Percentiles rank a stretch among this genome's conserved stretches.
These are phyloP conservation scores for Candida xyloterini DNA, from an alignment of 805 yeast species.

Conservation along the genomic window DNA sequence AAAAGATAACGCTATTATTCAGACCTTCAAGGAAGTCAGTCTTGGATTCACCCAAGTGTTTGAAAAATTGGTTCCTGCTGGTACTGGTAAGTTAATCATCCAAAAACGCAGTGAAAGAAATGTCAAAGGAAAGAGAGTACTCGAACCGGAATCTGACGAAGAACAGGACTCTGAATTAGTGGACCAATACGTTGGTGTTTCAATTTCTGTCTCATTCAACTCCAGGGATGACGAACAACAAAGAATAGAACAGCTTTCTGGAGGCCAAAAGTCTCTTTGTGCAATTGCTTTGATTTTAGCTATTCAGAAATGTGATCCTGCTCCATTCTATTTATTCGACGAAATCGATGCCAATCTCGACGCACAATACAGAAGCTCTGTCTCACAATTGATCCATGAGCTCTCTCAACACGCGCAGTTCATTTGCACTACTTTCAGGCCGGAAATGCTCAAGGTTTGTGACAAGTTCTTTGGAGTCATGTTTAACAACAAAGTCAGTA, in stretches of 20 bases:
- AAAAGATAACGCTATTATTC: constrained; percentile 77
- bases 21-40: constrained; percentile 76
- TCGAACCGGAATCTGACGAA: constrained; percentile 18
- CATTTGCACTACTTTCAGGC: constrained; percentile 93
- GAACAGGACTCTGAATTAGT: constrained; percentile 28
- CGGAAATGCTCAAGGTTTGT: constrained; percentile 86
- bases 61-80: constrained; percentile 78
- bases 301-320: constrained; percentile 92
- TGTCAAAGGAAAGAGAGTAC: constrained; percentile 13
- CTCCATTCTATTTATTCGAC: constrained; percentile 93
- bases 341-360: constrained; percentile 96
- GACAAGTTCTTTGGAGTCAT: constrained; percentile 85
- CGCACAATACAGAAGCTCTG: constrained; percentile 84
- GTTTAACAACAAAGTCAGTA: constrained; percentile 77
- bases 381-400: constrained; percentile 69
- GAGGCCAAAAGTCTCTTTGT: constrained; percentile 96
- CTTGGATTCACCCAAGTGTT: constrained; percentile 71
- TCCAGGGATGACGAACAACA: constrained; percentile 82
- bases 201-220: constrained; percentile 86
- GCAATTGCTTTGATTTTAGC: constrained; percentile 93
- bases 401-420: constrained; percentile 77
- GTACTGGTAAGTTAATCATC: constrained; percentile 72
- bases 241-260: constrained; percentile 86
- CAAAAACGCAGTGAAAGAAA: constrained; percentile 37
- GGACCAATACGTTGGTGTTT: constrained; percentile 73